Conservation (phyloP, 208 protist genomes). For the Endotrypanum monterogeii region DNA sequence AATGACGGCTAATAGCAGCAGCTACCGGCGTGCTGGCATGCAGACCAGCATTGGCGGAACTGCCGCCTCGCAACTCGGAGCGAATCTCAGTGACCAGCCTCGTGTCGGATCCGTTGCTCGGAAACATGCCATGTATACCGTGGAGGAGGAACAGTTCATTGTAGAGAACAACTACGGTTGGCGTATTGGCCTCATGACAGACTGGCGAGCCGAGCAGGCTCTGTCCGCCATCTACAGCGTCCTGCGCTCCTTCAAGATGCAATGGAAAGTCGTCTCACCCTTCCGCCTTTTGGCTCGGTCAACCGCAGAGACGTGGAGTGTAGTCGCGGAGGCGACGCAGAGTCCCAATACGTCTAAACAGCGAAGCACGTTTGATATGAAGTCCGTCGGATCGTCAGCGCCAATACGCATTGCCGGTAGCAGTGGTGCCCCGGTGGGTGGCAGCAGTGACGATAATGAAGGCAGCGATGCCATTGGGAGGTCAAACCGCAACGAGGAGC, state of each 20-base stretch:
- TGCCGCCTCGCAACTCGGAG: slow-evolving; percentile 39
- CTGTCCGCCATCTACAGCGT: slow-evolving; percentile 66
- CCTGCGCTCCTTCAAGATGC: slow-evolving; percentile 62
- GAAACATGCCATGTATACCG: slow-evolving; percentile 75
- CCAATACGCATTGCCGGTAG: slow-evolving; percentile 32
- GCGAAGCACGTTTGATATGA: neutral
- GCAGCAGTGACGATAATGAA: slow-evolving; percentile 25
- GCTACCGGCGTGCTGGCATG: slow-evolving; percentile 30
- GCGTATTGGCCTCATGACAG: slow-evolving; percentile 91
- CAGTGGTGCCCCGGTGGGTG: slow-evolving; percentile 2
- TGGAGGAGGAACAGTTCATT: slow-evolving; percentile 80
- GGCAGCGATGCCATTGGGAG: slow-evolving; percentile 23
- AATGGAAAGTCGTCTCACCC: slow-evolving; percentile 85
- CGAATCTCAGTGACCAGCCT: slow-evolving; percentile 48
- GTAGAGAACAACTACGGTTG: slow-evolving; percentile 83
- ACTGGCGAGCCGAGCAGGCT: slow-evolving; percentile 51
- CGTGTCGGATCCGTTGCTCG: slow-evolving; percentile 80
- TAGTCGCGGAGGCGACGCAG: slow-evolving; percentile 25
- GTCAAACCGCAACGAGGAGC: slow-evolving; percentile 25
- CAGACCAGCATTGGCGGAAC: slow-evolving; percentile 14
- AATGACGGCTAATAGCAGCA: slow-evolving; percentile 8
- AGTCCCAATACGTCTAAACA: neutral
- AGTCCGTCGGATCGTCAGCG: slow-evolving; percentile 19
- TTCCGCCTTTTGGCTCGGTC: slow-evolving; percentile 72
- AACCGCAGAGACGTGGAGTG: slow-evolving; percentile 56